Base-by-base conservation (phyloP, 495 filamentous ascomycete genomes). In the Neurospora hispaniola region DNA sequence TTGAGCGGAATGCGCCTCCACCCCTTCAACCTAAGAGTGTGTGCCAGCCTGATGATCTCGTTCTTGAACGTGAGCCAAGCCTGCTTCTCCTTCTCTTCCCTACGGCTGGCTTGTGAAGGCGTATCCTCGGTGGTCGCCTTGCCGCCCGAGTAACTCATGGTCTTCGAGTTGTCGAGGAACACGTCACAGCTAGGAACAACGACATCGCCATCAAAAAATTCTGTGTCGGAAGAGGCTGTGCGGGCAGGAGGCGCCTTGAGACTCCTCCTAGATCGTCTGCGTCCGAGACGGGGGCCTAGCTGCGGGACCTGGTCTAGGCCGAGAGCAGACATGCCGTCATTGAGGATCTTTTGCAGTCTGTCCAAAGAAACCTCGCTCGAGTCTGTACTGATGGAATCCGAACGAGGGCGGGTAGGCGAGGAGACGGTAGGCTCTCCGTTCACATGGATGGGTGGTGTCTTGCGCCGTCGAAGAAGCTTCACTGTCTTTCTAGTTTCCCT, bases 11-110 rank as follows among this genome's bases (percentile, higher is more conserved):
- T 88, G 72, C 88, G 89, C 69, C 94, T 90, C 96, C 96, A 99
- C 6, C 94, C 91, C 80, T 94, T 94, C 44, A 98, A 86, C 70
- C 88, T 88, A 70, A 99, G 84, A 0, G 96, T 99, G 82, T 98
- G 96, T 3, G 93, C 86, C 69, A 98, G 82, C 54, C 92, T 91
- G 73, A 98, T 84, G 71, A 98, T 96, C 81, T 98, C 95, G 69
- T 86, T 88, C 80, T 97, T 98, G 85, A 99, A 99, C 8, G 79
- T 79, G 12, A 84, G 62, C 94, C 94, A 97, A 1, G 88, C 89
- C 75, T 91, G 90, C 69, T 84, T 85, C 73, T 95, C 93, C 75
- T 91, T 92, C 70, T 84, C 83, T 23, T 85, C 85, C 69, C 76
- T 81, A 46, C 79, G 75, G 40, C 82, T 81, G 54, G 81, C 76